These are phyloP conservation scores for Auricularia heimuer DNA, from an alignment of 768 basidiomycete genomes.

Conservation along the genomic window DNA sequence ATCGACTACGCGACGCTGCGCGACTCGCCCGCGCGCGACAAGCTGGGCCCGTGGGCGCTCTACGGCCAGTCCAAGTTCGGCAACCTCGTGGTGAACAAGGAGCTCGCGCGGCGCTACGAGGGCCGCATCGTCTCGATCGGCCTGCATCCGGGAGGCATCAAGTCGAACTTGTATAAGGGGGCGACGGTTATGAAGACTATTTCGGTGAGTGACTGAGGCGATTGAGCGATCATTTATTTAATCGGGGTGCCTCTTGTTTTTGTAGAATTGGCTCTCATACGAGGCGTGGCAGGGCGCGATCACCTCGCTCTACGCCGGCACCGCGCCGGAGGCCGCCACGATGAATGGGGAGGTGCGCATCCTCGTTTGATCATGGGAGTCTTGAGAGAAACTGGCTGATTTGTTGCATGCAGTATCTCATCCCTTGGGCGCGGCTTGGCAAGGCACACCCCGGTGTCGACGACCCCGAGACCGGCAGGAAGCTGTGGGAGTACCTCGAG, in stretches of 20 bases:
- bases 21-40: conserved; percentile 14
- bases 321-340: conserved; percentile 27
- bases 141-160: conserved; percentile 17
- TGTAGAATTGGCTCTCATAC: conserved; percentile 18
- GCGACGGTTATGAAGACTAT: not conserved
- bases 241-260: not conserved
- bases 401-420: conserved; percentile 13
- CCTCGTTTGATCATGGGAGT: not conserved
- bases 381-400: not conserved
- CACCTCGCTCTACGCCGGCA: conserved; percentile 36
- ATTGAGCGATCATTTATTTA: not conserved
- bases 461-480: conserved; percentile 18
- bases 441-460: conserved; percentile 9
- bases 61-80: conserved; percentile 40
- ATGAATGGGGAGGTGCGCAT: conserved; percentile 33
- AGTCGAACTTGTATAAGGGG: conserved; percentile 1
- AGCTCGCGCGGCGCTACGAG: conserved; percentile 37
- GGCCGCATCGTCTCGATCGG: conserved; percentile 36
- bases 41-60: conserved; percentile 15
- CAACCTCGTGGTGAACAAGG: conserved; percentile 34
- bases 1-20: conserved; percentile 34
- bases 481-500: conserved; percentile 24
- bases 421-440: conserved; percentile 21
- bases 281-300: conserved; percentile 29
- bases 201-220: not conserved